These are phyloP conservation scores for Leishmania major DNA, from an alignment of 208 protist genomes.

Conservation along the genomic window DNA sequence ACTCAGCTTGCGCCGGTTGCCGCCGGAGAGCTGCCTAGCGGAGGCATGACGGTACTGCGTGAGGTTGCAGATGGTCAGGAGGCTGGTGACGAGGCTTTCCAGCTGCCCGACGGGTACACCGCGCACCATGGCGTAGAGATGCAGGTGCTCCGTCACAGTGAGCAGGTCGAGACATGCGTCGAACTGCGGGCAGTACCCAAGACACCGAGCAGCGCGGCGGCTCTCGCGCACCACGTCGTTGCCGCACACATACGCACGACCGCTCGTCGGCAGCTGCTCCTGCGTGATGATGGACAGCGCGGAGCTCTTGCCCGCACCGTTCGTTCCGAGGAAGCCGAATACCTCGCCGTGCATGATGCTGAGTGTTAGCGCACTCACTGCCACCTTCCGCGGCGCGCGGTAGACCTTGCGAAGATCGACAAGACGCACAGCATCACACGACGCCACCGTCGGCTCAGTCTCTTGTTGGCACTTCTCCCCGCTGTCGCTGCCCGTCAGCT, in stretches of 20 bases:
- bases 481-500: neutral
- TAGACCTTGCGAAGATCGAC: constrained; percentile 46
- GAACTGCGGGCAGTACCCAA: constrained; percentile 97
- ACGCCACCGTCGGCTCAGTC: neutral
- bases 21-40: constrained; percentile 48
- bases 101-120: constrained; percentile 41
- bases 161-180: constrained; percentile 93
- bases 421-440: constrained; percentile 39
- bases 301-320: constrained; percentile 89
- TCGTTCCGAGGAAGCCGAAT: constrained; percentile 87
- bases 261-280: constrained; percentile 68
- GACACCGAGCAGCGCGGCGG: constrained; percentile 41
- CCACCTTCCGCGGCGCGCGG: constrained; percentile 37
- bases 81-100: constrained; percentile 30
- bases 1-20: constrained; percentile 81
- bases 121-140: constrained; percentile 84
- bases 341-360: constrained; percentile 71
- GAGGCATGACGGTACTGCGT: constrained; percentile 39
- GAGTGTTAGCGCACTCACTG: constrained; percentile 66
- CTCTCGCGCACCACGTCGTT: constrained; percentile 54
- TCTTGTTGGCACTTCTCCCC: neutral
- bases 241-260: constrained; percentile 53
- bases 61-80: constrained; percentile 39
- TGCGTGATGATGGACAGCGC: constrained; percentile 82
- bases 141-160: constrained; percentile 92